phyloP scores from a whole-genome alignment of 441 rosid species.

The Hura crepitans region DNA sequence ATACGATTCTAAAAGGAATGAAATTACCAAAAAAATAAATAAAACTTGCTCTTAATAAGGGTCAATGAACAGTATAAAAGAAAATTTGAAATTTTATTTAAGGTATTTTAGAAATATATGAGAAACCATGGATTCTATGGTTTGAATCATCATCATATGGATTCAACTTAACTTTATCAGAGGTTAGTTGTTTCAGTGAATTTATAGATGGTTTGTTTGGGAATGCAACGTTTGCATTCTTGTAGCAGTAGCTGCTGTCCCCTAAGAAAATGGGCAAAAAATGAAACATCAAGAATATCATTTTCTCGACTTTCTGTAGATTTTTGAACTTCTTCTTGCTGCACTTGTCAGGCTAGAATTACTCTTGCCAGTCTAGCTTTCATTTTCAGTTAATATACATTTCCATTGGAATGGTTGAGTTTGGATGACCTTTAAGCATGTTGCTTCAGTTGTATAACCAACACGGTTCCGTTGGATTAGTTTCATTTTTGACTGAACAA shows the following conservation, averaged over 20 bases:
- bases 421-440: too few species aligned
- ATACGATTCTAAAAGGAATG: too few species aligned
- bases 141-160: not conserved
- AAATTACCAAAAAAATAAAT: too few species aligned
- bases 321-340: too few species aligned
- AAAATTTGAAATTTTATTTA: too few species aligned
- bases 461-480: not conserved
- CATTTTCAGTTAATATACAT: not conserved
- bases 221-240: not conserved
- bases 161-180: too few species aligned
- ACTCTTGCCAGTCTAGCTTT: not conserved
- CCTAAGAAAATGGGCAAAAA: not conserved
- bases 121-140: too few species aligned
- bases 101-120: too few species aligned
- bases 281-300: too few species aligned
- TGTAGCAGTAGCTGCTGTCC: not conserved
- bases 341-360: not conserved
- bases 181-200: not conserved
- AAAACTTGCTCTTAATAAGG: too few species aligned
- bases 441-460: not conserved
- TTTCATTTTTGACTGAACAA: not conserved
- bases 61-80: too few species aligned
- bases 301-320: not conserved
- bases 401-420: not conserved
- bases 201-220: not conserved